A percentile compares a stretch with the other conserved stretches of the same genome.
phyloP scores from a whole-genome alignment of 179 eudicot genomes.

The Heliamphora pulchella region DNA sequence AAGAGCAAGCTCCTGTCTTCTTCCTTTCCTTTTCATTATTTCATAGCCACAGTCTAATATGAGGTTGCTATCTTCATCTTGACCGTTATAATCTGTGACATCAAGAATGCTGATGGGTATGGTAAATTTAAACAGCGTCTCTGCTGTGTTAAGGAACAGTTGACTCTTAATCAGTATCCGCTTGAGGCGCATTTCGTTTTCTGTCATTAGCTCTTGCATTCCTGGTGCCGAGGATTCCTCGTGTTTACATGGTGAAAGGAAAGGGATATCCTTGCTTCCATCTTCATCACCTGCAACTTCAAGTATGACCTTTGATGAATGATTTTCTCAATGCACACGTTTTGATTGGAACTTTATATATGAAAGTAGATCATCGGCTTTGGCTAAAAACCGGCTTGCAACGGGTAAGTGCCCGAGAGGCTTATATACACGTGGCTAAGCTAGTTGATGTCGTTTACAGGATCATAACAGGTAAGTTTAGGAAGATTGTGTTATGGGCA shows the following conservation, averaged over 20 bases:
- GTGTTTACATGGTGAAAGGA: conserved; percentile 10
- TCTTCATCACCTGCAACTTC: conserved; percentile 24
- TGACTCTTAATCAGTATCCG: conserved; percentile 57
- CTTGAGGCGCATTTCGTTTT: conserved; percentile 60
- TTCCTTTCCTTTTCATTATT: conserved; percentile 68
- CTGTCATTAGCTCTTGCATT: conserved; percentile 34
- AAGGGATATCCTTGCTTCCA: conserved; percentile 15
- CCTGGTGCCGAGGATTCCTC: conserved; percentile 17
- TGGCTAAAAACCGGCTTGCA: background rate
- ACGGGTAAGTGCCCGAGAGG: no score
- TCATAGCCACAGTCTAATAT: conserved; percentile 57
- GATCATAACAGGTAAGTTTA: background rate
- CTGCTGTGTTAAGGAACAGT: conserved; percentile 65
- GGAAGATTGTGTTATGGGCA: background rate
- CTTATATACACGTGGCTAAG: no score
- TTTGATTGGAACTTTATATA: background rate
- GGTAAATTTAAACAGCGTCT: conserved; percentile 76
- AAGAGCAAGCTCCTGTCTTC: conserved; percentile 38
- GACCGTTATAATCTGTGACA: conserved; percentile 33
- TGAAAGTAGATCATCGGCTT: background rate
- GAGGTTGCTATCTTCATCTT: conserved; percentile 40
- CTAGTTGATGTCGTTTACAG: no score
- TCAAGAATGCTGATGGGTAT: conserved; percentile 55
- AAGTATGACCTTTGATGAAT: background rate
- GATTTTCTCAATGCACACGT: background rate